These are phyloP conservation scores for Colletotrichum lini DNA, from an alignment of 2,329 filamentous ascomycete species.

Conservation along the genomic window DNA sequence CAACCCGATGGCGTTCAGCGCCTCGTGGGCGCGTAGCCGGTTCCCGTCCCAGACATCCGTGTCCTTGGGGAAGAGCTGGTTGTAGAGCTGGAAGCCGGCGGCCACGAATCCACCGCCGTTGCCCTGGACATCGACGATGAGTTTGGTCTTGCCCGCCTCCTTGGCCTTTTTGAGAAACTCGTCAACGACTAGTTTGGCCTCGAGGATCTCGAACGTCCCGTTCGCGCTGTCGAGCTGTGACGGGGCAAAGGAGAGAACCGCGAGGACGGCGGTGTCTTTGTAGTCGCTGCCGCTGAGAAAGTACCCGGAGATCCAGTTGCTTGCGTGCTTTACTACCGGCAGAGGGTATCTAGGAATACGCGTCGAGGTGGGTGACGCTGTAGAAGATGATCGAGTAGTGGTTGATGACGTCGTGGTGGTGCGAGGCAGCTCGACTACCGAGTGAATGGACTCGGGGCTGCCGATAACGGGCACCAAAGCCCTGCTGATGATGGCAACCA, in stretches of 20 bases:
- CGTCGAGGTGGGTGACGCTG: slow-evolving; percentile 4
- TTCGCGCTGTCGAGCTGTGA: neutral
- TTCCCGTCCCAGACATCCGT: slow-evolving; percentile 39
- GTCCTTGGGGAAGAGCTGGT: slow-evolving; percentile 52
- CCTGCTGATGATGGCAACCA: slow-evolving; percentile 5
- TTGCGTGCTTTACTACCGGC: slow-evolving; percentile 45
- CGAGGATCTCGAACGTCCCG: slow-evolving; percentile 30
- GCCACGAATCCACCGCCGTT: slow-evolving; percentile 71
- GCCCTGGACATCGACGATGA: slow-evolving; percentile 74
- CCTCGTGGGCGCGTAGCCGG: slow-evolving; percentile 42
- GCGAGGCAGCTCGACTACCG: slow-evolving; percentile 26
- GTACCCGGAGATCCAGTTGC: slow-evolving; percentile 47
- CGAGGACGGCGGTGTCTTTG: slow-evolving; percentile 48
- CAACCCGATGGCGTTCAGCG: slow-evolving; percentile 38
- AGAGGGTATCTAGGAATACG: slow-evolving; percentile 46
- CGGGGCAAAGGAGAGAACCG: slow-evolving; percentile 45
- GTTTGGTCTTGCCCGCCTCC: slow-evolving; percentile 65
- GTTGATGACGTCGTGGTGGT: slow-evolving; percentile 7
- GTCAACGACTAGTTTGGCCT: slow-evolving; percentile 47
- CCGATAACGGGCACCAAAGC: neutral
- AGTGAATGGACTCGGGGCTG: slow-evolving; percentile 22
- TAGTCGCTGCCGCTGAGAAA: slow-evolving; percentile 49
- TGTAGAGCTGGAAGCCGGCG: slow-evolving; percentile 65
- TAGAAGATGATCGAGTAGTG: neutral
- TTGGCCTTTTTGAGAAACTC: slow-evolving; percentile 63